Evolutionary conservation across 148 eudicot genomes (phyloP).

Genomic region (Persicaria maculosa): DNA sequence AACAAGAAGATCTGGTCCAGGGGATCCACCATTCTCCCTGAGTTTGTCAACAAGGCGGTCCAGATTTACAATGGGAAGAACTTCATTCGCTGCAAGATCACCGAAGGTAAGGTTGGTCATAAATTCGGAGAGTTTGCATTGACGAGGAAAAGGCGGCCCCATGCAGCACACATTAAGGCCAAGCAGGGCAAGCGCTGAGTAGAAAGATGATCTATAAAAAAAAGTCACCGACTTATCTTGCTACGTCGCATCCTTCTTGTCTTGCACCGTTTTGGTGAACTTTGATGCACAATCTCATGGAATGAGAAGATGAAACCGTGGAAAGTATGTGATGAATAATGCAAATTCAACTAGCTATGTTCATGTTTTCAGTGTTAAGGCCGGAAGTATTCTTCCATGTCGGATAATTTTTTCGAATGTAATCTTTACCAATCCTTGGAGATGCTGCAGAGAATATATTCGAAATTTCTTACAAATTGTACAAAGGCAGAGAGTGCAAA

Average conservation of each 20-base stretch:
- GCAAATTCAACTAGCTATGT: background rate
- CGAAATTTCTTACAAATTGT: too few relatives aligned
- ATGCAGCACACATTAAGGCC: background rate
- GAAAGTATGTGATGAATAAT: conserved; percentile 1
- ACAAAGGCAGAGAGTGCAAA: too few relatives aligned
- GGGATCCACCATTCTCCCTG: conserved; percentile 3
- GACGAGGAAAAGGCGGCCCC: conserved; percentile 31
- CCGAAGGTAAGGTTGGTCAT: conserved; percentile 43
- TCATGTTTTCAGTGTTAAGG: background rate
- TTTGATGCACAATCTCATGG: background rate
- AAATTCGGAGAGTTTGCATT: conserved; percentile 53
- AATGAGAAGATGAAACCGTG: background rate
- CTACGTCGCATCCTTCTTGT: background rate
- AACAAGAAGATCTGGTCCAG: conserved; percentile 22
- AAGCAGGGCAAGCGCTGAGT: background rate
- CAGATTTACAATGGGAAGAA: conserved; percentile 29
- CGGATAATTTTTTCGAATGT: too few relatives aligned
- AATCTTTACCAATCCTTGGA: too few relatives aligned
- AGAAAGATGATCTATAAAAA: background rate
- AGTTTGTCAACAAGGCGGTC: background rate
- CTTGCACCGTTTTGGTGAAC: background rate
- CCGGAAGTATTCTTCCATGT: background rate
- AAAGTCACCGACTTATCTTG: background rate
- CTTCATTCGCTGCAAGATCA: conserved; percentile 35
- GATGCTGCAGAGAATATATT: too few relatives aligned